A percentile compares a stretch with the other conserved stretches of the same genome.
Evolutionary conservation across 2,329 filamentous ascomycete species (phyloP).

Genomic region (Colletotrichum graminicola): DNA sequence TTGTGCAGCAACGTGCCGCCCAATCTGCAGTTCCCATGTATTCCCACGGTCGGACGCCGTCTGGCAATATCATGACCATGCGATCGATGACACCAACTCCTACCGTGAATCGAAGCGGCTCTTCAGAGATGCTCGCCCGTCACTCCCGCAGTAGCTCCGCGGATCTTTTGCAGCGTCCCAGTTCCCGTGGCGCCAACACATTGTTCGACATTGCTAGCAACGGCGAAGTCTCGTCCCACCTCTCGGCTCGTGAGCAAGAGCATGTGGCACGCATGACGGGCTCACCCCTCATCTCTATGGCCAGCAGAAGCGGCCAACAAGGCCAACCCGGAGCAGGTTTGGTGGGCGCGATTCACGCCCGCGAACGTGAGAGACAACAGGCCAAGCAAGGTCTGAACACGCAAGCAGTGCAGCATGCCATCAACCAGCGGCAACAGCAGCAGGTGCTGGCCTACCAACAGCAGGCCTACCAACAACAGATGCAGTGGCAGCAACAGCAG

Average conservation of each 20-base stretch:
- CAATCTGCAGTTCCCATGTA: slow-evolving; percentile 53
- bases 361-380: slow-evolving; percentile 82
- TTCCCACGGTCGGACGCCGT: slow-evolving; percentile 61
- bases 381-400: slow-evolving; percentile 77
- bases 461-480: slow-evolving; percentile 51
- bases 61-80: slow-evolving; percentile 61
- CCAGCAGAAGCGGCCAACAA: slow-evolving; percentile 51
- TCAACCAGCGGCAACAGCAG: slow-evolving; percentile 71
- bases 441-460: slow-evolving; percentile 58
- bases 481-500: slow-evolving; percentile 50
- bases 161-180: slow-evolving; percentile 63
- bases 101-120: slow-evolving; percentile 56
- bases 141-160: slow-evolving; percentile 62
- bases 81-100: slow-evolving; percentile 58
- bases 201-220: slow-evolving; percentile 62
- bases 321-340: slow-evolving; percentile 71
- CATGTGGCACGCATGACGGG: slow-evolving; percentile 87
- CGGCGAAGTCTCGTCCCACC: slow-evolving; percentile 61
- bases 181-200: slow-evolving; percentile 69
- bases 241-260: slow-evolving; percentile 91
- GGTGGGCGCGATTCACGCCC: slow-evolving; percentile 82
- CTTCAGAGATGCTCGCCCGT: slow-evolving; percentile 55
- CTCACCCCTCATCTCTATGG: slow-evolving; percentile 79
- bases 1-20: slow-evolving; percentile 80
- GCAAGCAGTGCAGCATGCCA: slow-evolving; percentile 79